A percentile compares a stretch with the other conserved stretches of the same genome.
phyloP scores from a whole-genome alignment of 2,329 filamentous ascomycete species.

The Ceratocystis albifundus region DNA sequence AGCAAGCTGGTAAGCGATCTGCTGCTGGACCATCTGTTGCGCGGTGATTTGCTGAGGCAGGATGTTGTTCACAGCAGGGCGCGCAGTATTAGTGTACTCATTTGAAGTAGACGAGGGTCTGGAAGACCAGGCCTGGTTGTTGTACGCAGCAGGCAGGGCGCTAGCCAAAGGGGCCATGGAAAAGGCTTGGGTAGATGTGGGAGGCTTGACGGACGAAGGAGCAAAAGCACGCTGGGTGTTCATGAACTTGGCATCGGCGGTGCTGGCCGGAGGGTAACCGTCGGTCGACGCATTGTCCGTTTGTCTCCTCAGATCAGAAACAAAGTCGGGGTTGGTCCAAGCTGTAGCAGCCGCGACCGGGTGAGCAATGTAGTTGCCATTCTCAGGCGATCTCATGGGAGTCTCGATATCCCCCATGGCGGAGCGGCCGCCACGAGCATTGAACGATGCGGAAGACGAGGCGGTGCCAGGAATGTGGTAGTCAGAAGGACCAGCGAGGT shows the following conservation, averaged over 20 bases:
- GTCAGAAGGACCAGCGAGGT: not conserved
- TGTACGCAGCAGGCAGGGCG: constrained; percentile 1
- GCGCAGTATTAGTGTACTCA: not conserved
- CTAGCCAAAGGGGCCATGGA: constrained; percentile 8
- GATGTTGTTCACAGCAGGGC: not conserved
- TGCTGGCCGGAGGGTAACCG: constrained; percentile 1
- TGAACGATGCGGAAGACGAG: not conserved
- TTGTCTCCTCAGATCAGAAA: not conserved
- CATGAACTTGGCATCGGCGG: constrained; percentile 8
- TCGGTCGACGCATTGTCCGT: constrained; percentile 3
- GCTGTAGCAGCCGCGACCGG: not conserved
- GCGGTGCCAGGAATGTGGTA: not conserved
- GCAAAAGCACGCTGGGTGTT: constrained; percentile 5
- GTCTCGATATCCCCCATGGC: not conserved
- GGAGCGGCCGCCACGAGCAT: not conserved
- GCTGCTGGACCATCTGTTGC: not conserved
- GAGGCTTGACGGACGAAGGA: not conserved
- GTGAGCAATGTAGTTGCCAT: constrained; percentile 5
- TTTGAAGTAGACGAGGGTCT: not conserved
- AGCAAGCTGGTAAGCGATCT: constrained; percentile 9
- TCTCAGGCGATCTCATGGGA: not conserved
- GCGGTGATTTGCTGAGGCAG: constrained; percentile 1
- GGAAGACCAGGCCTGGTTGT: not conserved
- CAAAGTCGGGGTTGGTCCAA: constrained; percentile 19
- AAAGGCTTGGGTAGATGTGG: constrained; percentile 1